Conservation (phyloP, 768 basidiomycete species). For the Mycena maculata region DNA sequence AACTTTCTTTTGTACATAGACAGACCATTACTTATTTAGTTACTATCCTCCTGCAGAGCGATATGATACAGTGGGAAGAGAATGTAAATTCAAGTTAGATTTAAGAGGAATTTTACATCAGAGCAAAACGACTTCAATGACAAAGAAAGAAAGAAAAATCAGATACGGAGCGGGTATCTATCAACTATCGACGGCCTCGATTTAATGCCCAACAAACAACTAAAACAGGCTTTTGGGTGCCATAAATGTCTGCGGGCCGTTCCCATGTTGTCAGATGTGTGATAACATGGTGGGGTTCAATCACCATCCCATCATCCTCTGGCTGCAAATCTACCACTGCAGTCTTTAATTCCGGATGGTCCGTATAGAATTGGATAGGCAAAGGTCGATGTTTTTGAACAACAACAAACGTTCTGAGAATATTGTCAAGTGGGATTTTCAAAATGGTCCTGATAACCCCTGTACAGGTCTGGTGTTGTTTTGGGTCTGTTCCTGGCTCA, state of each 20-base stretch:
- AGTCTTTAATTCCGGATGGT: slow-evolving; percentile 15
- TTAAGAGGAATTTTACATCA: no score
- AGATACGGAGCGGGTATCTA: no score
- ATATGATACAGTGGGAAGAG: no score
- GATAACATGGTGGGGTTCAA: slow-evolving; percentile 22
- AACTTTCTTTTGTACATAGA: no score
- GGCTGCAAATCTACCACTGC: neutral
- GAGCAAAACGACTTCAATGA: neutral
- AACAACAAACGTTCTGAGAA: slow-evolving; percentile 19
- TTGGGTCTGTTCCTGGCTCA: slow-evolving; percentile 4
- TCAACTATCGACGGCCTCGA: slow-evolving; percentile 11
- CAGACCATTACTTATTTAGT: no score
- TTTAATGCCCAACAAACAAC: slow-evolving; percentile 31
- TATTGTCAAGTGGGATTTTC: slow-evolving; percentile 16
- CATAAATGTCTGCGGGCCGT: neutral
- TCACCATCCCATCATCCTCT: neutral
- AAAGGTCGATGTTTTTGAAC: slow-evolving; percentile 4
- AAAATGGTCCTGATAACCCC: slow-evolving; percentile 15
- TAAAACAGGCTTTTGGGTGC: neutral
- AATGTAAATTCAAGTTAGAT: no score
- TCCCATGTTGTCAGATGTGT: slow-evolving; percentile 21
- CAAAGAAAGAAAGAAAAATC: neutral
- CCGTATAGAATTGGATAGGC: slow-evolving; percentile 1
- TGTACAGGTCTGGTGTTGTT: slow-evolving; percentile 1
- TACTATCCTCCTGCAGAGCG: no score